Base-by-base conservation (phyloP, 2,329 filamentous ascomycete genomes). In the Cladosporium sp. region DNA sequence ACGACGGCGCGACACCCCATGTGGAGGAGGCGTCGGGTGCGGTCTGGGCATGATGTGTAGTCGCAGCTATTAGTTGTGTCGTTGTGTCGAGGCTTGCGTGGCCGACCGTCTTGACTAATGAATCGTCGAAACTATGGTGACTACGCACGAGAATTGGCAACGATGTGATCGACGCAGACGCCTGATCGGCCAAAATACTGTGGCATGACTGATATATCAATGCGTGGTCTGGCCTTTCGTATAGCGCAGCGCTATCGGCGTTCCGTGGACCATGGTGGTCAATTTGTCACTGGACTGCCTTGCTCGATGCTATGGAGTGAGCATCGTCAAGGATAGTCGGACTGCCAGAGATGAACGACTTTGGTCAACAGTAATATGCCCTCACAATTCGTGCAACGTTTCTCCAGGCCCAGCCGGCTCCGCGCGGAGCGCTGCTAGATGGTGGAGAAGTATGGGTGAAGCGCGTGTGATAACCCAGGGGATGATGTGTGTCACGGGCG, bases 381-480 rank as follows among this genome's bases (percentile, higher is more conserved):
- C 36, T 22, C 49, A 34, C 22, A 25, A 20, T 25, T 35, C 9
- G 51, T 45, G 39, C 37, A 22, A 53, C 37, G 39, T 55, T 55
- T 36, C 51, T 55, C 51, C 51, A 54, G 49, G 49, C 51, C 51
- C 39, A 54, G 51, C 39, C 52, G 39, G 52, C 52, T 55, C 40
- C 52, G 40, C 52, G 51, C 52, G 52, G 52, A 55, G 52, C 52
- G 37, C 32, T 37, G 28, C 40, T 55, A 32, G 40, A 39, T 25
- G 28, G 52, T 55, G 52, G 52, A 55, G 52, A 47, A 55, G 22
- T 44, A 45, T 47, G 52, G 52, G 39, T 55, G 52, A 47, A 55
- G 39, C 52, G 52, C 32, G n/a, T 28, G 24, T 42, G 36, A 42
- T 53, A 32, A 20, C 22, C 20, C 24, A 45, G 42, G 42, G 42